These are phyloP conservation scores for Neurospora sp. DNA, from an alignment of 2,329 filamentous ascomycete species.

Conservation along the genomic window DNA sequence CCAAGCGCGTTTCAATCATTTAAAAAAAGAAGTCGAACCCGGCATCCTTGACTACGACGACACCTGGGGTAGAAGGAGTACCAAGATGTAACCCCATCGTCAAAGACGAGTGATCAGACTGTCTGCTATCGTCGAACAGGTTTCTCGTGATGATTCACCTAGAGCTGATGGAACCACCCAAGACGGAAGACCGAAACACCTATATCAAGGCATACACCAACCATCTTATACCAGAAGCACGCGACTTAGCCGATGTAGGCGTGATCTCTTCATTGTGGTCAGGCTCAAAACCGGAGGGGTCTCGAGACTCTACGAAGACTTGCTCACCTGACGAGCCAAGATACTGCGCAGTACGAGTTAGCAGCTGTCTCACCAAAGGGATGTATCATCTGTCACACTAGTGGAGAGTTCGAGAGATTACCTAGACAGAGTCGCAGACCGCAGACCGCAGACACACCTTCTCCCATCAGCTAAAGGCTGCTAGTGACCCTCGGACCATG, in stretches of 20 bases:
- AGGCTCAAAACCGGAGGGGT: not conserved
- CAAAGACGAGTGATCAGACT: not conserved
- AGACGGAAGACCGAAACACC: not conserved
- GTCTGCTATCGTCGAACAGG: not conserved
- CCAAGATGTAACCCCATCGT: not conserved
- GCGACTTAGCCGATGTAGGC: not conserved
- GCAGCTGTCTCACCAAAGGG: not conserved
- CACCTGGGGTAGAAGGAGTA: constrained; percentile 2
- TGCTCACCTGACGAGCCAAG: not conserved
- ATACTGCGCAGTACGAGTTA: not conserved
- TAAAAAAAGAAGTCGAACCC: constrained; percentile 18
- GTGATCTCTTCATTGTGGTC: not conserved
- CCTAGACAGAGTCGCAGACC: not conserved
- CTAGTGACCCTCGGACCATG: not conserved
- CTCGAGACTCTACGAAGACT: not conserved
- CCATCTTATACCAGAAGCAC: not conserved
- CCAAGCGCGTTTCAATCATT: constrained; percentile 20
- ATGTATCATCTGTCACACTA: not conserved
- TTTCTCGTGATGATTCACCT: not conserved
- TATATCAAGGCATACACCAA: not conserved
- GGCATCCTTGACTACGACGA: constrained; percentile 8
- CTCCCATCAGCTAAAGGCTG: not conserved
- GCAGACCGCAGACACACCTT: not conserved
- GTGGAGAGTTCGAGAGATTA: not conserved
- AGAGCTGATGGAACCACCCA: not conserved